Base-by-base conservation (phyloP, 352 stramenopile genomes). In the Phytophthora podocarpi region DNA sequence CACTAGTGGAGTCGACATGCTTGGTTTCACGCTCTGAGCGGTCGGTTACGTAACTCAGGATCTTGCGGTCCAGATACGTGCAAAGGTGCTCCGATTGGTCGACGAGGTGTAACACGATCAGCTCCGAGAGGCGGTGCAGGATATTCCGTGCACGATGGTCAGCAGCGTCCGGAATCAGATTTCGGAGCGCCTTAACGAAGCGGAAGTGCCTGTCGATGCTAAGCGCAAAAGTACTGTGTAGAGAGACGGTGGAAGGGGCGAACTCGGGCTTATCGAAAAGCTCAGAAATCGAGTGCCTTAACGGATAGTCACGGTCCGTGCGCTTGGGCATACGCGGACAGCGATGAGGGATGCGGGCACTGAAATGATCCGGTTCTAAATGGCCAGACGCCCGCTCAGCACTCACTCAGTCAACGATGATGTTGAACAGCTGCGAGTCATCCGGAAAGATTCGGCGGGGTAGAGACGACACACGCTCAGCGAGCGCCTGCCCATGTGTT, bases 151-250 rank as follows among this genome's bases (percentile, higher is more conserved):
- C 36, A 28, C 36, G 34, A 4, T 27, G 26, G 30, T 47, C 49
- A 13, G 49, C 34, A 47, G 49, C 49, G 35, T 57, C 35, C 12
- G 49, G 49, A 31, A 48, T 57, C 23, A 57, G 26, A 21, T 57
- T 57, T 23, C 35, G 21, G 21, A 57, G 20, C 13, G 36, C 23
- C 24, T 57, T 48, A 23, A 57, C 49, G 26, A 39, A 47, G 13
- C 26, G 35, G 4, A 36, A 57, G 9, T 18, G 34, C 16, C 9
- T 8, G 35, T 57, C 49, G 10, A 48, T 37, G 9, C 49, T 28
- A 12, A 47, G 40, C 12, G 24, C 49, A 37, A 57, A 57, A 10
- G 12, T 40, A 5, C 3, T 47, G 49, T 35, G 49, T 30, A 57
- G 24, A 57, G 49, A 24, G 5, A 16, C 35, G 9, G 35, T n/a